Evolutionary conservation across 441 rosid species (phyloP).

Genomic region (Euphorbia corollata): DNA sequence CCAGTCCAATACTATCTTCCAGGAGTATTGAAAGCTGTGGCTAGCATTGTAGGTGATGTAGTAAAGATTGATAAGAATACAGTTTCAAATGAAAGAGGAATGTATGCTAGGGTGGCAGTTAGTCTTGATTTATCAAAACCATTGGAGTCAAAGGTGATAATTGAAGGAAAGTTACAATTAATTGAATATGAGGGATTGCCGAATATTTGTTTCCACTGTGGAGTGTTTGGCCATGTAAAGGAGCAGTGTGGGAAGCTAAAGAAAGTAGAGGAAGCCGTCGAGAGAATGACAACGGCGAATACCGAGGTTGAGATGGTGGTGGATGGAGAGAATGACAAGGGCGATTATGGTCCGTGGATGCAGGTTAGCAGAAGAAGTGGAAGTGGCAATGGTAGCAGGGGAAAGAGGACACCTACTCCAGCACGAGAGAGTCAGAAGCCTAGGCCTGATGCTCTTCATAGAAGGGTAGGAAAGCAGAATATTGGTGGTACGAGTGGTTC

Average conservation of each 20-base stretch:
- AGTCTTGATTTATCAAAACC: background rate
- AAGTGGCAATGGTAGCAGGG: too few species aligned
- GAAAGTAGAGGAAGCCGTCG: background rate
- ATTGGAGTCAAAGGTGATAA: background rate
- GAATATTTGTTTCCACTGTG: background rate
- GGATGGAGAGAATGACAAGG: too few species aligned
- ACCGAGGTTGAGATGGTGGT: background rate
- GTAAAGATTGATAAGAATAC: background rate
- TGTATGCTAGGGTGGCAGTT: background rate
- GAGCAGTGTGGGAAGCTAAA: background rate
- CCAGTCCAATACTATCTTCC: too few species aligned
- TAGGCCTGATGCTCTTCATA: too few species aligned
- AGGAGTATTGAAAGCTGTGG: background rate
- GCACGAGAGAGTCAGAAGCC: too few species aligned
- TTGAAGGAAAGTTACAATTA: background rate
- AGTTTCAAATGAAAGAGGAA: background rate
- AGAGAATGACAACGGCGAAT: background rate
- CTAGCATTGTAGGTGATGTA: background rate
- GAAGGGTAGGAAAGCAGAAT: too few species aligned
- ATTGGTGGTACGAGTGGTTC: too few species aligned
- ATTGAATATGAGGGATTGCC: background rate
- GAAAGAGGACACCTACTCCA: too few species aligned
- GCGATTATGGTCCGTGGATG: background rate
- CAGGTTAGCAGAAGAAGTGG: too few species aligned
- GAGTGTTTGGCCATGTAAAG: background rate